These are phyloP conservation scores for Helicostylum pulchrum DNA, from an alignment of 192 early-diverging fungal species.

Conservation along the genomic window DNA sequence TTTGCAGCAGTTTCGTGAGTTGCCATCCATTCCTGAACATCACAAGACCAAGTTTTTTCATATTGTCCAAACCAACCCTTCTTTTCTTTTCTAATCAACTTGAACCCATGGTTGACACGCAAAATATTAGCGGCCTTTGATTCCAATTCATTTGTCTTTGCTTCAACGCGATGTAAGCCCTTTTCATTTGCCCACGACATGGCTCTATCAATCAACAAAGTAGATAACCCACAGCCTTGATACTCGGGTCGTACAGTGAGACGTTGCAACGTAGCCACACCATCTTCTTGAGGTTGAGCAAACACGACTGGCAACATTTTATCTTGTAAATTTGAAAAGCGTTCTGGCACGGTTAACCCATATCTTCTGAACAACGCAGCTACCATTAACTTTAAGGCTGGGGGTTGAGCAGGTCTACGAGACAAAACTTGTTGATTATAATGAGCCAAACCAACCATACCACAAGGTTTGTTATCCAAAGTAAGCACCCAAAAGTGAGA, in stretches of 20 bases:
- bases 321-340: background rate
- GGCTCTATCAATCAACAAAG: constrained; percentile 26
- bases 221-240: constrained; percentile 29
- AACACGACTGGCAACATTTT: background rate
- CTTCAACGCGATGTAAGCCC: constrained; percentile 16
- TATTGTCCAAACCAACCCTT: constrained; percentile 30
- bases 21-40: constrained; percentile 25
- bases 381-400: constrained; percentile 18
- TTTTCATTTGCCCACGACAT: constrained; percentile 25
- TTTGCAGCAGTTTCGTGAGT: background rate
- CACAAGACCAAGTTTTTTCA: constrained; percentile 16
- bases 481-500: constrained; percentile 38
- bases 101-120: constrained; percentile 26
- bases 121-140: constrained; percentile 21
- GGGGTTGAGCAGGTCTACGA: background rate
- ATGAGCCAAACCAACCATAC: constrained; percentile 33
- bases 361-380: constrained; percentile 5
- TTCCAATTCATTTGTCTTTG: constrained; percentile 29
- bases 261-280: constrained; percentile 22
- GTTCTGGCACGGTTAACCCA: constrained; percentile 4
- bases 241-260: constrained; percentile 20
- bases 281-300: background rate
- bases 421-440: constrained; percentile 7
- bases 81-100: constrained; percentile 9
- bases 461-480: constrained; percentile 19